Evolutionary conservation across 257 asterid genomes (phyloP), one percentile per base, ranked within the genome.

Genomic region (Mentha longifolia): DNA sequence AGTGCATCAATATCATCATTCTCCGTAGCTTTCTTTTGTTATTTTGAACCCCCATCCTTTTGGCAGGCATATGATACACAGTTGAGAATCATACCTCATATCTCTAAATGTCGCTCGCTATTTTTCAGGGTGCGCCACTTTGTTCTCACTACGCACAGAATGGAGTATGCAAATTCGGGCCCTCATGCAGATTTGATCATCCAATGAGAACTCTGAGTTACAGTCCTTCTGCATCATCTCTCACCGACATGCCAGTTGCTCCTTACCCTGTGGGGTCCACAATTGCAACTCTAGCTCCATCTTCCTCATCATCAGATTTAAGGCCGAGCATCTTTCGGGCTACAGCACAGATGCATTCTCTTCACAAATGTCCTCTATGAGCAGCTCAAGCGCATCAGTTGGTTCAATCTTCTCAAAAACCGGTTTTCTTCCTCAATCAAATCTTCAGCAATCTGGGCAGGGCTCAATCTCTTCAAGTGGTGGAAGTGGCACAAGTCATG

Each of bases 221-320:
- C 79, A 88, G 94, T 72, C 88, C 96, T 28, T 93, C 98, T 0
- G 90, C 96, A 31, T 93, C 98, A 42, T 88, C 96, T 72, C 92
- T 92, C 52, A 85, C 96, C 14, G 97, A 91, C 72, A 83, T 93
- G 97, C 96, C 96, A 5, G 91, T 91, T 39, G 95, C 96, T 57
- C 98, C 97, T 61, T 91, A 91, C 78, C 95, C 97, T 0, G 85
- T 91, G 81, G 95, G 98, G 20, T 86, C 94, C 20, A 77, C 93
- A n/a, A 74, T 63, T 42, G 87, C 86, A 57, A 91, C 88, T 46
- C 51, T 89, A 81, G 97, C 96, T 68, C 97, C 94, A 60, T 80
- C 89, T 4, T 83, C 79, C 65, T 85, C 84, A 2, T 87, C 92
- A 50, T 81, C 90, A 20, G 82, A 83, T 79, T 61, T 83, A 59